These are phyloP conservation scores for Akebia trifoliata DNA, from an alignment of 164 flowering plant genomes.

Conservation along the genomic window DNA sequence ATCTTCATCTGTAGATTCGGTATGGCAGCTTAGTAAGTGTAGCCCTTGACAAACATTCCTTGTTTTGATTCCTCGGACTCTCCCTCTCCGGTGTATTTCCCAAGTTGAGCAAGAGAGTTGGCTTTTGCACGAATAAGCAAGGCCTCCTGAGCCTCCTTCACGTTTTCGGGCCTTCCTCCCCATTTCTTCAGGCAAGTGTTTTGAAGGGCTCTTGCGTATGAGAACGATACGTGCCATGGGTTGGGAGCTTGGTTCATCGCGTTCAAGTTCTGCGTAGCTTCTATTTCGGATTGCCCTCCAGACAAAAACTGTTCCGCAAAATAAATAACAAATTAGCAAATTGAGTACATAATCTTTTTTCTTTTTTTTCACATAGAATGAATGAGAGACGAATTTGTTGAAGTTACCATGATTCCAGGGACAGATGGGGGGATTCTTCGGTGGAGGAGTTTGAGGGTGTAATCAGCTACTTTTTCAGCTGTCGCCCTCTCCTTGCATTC, in stretches of 20 bases:
- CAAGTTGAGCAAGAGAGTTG: conserved; percentile 87
- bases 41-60: conserved; percentile 82
- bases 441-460: conserved; percentile 74
- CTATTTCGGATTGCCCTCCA: conserved; percentile 94
- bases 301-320: conserved; percentile 63
- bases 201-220: conserved; percentile 84
- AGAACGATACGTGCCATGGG: conserved; percentile 97
- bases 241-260: conserved; percentile 87
- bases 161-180: conserved; percentile 87
- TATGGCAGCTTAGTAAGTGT: conserved; percentile 46
- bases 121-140: conserved; percentile 71
- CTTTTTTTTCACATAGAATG: not conserved
- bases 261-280: conserved; percentile 82
- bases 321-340: not conserved
- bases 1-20: conserved; percentile 12
- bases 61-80: conserved; percentile 83
- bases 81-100: conserved; percentile 84
- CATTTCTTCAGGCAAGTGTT: conserved; percentile 92
- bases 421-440: conserved; percentile 77
- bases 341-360: conserved; percentile 6
- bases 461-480: conserved; percentile 56
- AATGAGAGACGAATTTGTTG: not conserved
- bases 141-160: conserved; percentile 69
- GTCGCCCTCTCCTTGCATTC: conserved; percentile 81
- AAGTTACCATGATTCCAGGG: conserved; percentile 81